These are phyloP conservation scores for Prunus mongolica DNA, from an alignment of 306 rosid species.

Conservation along the genomic window DNA sequence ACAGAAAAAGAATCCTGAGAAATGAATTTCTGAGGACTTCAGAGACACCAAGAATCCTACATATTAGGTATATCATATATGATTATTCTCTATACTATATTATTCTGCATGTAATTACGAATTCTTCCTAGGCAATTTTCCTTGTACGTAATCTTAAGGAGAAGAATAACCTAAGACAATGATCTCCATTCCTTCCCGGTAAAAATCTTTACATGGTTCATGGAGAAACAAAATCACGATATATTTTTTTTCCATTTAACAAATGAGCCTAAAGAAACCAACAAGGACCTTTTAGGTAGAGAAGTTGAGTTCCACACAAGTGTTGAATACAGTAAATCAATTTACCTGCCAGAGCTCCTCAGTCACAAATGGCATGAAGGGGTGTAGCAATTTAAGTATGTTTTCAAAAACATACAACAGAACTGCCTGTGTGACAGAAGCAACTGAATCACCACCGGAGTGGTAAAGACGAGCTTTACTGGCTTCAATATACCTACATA, in stretches of 20 bases:
- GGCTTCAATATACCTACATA: slow-evolving; percentile 86
- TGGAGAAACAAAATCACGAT: background rate
- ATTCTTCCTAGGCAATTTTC: no score
- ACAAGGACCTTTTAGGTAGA: background rate
- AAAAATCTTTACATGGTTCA: background rate
- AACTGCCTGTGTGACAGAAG: slow-evolving; percentile 74
- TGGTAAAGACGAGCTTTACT: slow-evolving; percentile 80
- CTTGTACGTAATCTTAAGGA: background rate
- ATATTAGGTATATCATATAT: background rate
- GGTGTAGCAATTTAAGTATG: slow-evolving; percentile 81
- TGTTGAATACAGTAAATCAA: background rate
- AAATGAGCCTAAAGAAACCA: background rate
- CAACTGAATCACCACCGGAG: slow-evolving; percentile 47
- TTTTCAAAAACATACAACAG: slow-evolving; percentile 76
- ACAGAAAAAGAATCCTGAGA: no score
- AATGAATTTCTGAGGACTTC: background rate
- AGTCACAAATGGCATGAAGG: slow-evolving; percentile 97
- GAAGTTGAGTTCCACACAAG: background rate
- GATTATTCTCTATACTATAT: no score
- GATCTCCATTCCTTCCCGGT: background rate
- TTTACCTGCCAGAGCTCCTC: slow-evolving; percentile 98
- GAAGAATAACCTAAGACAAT: background rate
- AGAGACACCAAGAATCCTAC: background rate
- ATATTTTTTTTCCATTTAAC: background rate
- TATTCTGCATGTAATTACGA: no score